phyloP scores from a whole-genome alignment of 176 grass and related monocot genomes.

The Avena insularis region DNA sequence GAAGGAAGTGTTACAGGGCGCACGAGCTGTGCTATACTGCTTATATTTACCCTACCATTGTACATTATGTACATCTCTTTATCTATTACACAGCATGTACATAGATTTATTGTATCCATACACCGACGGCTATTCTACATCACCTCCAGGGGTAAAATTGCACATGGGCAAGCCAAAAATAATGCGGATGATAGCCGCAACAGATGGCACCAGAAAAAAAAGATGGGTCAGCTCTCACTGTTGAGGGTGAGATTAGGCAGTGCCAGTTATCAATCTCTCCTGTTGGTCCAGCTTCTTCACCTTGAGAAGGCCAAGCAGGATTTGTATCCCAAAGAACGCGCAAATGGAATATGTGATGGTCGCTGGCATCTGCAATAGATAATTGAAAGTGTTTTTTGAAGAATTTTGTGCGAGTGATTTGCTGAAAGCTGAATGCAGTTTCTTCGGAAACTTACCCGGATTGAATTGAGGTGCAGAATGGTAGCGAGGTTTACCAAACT shows the following conservation, averaged over 20 bases:
- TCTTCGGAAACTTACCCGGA: slow-evolving; percentile 65
- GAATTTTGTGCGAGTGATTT: slow-evolving; percentile 16
- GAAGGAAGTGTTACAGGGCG: slow-evolving; percentile 12
- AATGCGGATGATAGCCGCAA: not conserved
- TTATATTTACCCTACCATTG: slow-evolving; percentile 40
- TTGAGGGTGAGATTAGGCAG: slow-evolving; percentile 54
- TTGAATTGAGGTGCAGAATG: slow-evolving; percentile 81
- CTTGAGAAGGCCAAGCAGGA: slow-evolving; percentile 82
- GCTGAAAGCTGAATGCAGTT: slow-evolving; percentile 14
- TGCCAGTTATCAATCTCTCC: slow-evolving; percentile 95
- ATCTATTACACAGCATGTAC: slow-evolving; percentile 47
- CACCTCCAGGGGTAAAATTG: slow-evolving; percentile 28
- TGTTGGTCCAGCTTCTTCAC: slow-evolving; percentile 88
- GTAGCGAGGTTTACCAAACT: slow-evolving; percentile 92
- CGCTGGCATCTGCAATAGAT: slow-evolving; percentile 68
- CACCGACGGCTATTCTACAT: slow-evolving; percentile 46
- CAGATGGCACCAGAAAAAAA: slow-evolving; percentile 25
- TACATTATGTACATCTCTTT: slow-evolving; percentile 56
- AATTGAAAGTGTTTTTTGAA: slow-evolving; percentile 29
- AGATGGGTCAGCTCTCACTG: slow-evolving; percentile 23
- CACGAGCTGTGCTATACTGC: slow-evolving; percentile 24
- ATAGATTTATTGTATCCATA: slow-evolving; percentile 34
- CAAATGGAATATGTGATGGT: slow-evolving; percentile 64
- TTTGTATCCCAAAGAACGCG: slow-evolving; percentile 84
- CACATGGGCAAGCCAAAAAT: slow-evolving; percentile 23